Percentiles rank a stretch among this genome's conserved stretches.
Evolutionary conservation across 495 filamentous ascomycete species (phyloP).

Genomic region (Tuber indicum): DNA sequence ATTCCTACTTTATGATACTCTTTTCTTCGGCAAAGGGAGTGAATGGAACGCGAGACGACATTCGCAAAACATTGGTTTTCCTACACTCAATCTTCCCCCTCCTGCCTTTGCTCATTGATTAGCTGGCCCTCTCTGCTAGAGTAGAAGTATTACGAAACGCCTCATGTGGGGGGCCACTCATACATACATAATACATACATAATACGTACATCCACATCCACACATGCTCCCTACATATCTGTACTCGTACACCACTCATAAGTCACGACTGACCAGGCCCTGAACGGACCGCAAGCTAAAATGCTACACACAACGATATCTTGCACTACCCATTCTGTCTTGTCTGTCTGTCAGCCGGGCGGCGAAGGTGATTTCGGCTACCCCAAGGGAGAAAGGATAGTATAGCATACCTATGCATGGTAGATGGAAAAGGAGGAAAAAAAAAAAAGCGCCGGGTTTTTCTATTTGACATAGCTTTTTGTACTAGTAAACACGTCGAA

Average conservation of each 20-base stretch:
- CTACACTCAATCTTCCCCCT: neutral
- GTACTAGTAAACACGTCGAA: constrained; percentile 26
- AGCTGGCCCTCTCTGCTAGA: neutral
- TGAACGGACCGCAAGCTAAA: constrained; percentile 19
- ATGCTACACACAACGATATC: constrained; percentile 24
- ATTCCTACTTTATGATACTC: neutral
- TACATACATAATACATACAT: constrained; percentile 24
- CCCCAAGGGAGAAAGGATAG: constrained; percentile 32
- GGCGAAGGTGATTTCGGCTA: constrained; percentile 28
- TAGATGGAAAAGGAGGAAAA: constrained; percentile 23
- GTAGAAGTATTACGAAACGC: neutral
- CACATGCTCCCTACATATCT: constrained; percentile 14
- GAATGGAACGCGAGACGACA: neutral
- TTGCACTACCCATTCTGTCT: neutral
- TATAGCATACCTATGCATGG: constrained; percentile 29
- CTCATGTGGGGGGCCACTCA: constrained; percentile 4
- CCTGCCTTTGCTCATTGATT: neutral
- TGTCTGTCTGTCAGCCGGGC: neutral
- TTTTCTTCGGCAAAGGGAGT: neutral
- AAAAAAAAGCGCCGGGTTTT: constrained; percentile 28
- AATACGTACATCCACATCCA: constrained; percentile 29
- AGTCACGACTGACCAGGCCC: constrained; percentile 20
- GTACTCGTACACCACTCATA: constrained; percentile 14
- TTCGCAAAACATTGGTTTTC: neutral
- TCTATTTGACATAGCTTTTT: constrained; percentile 30